Conservation (phyloP, 1,284 basidiomycete genomes). For the Ustanciosporium gigantosporum region DNA sequence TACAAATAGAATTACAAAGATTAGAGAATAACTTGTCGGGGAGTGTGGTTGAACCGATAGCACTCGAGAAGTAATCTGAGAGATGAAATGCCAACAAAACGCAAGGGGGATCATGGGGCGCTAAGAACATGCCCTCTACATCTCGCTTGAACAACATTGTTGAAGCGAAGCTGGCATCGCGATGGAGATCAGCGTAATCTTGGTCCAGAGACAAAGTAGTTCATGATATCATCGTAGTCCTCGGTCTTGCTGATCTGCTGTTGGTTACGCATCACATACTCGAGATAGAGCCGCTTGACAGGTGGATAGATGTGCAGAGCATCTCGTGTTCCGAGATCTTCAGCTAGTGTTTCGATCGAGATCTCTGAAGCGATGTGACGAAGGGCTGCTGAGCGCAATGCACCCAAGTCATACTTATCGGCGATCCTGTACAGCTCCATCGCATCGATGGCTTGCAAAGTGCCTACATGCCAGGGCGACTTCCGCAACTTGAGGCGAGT, state of each 20-base stretch:
- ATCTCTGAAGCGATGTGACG: conserved; percentile 1
- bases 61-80: too few species aligned
- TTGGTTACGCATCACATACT: neutral
- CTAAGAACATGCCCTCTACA: too few species aligned
- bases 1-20: too few species aligned
- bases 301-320: conserved; percentile 6
- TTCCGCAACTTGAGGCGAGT: neutral
- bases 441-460: neutral
- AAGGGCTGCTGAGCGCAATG: conserved; percentile 1
- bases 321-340: conserved; percentile 1
- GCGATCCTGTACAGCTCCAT: conserved; percentile 9
- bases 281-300: conserved; percentile 2
- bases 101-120: too few species aligned
- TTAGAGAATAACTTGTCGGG: too few species aligned
- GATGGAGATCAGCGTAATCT: too few species aligned
- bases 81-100: too few species aligned
- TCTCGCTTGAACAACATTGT: too few species aligned
- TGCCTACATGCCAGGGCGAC: neutral
- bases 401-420: conserved; percentile 3
- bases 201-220: conserved; percentile 1
- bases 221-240: conserved; percentile 2
- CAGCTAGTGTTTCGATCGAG: neutral
- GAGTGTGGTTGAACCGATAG: too few species aligned
- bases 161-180: too few species aligned
- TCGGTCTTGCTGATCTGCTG: neutral